Conservation (phyloP, 345 rosid genomes). For the Eucalyptus erythrocorys region DNA sequence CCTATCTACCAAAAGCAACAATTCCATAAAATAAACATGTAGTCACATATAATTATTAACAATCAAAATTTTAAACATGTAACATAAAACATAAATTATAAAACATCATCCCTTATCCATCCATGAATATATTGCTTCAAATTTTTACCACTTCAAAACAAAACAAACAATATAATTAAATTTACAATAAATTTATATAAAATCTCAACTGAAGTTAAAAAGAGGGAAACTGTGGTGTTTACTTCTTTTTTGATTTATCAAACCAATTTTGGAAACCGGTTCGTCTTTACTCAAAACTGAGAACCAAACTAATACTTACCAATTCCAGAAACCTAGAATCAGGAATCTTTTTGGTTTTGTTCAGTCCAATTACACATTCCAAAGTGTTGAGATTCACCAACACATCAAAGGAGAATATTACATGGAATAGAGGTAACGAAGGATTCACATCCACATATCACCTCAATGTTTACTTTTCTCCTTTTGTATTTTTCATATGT, state of each 20-base stretch:
- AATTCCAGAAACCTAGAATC: rapidly evolving
- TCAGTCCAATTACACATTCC: rapidly evolving
- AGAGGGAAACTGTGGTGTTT: background rate
- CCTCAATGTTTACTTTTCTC: background rate
- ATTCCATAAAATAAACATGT: rapidly evolving
- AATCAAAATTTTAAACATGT: rapidly evolving
- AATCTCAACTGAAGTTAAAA: background rate
- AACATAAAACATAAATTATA: no score
- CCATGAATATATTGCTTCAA: no score
- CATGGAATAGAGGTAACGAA: rapidly evolving
- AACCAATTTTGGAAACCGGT: rapidly evolving
- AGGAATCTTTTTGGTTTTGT: rapidly evolving
- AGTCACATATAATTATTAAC: no score
- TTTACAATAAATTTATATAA: no score
- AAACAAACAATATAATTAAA: no score
- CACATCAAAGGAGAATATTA: rapidly evolving
- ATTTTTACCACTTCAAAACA: rapidly evolving
- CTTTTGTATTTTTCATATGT: background rate
- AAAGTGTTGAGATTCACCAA: background rate
- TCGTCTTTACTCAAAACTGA: rapidly evolving
- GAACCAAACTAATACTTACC: rapidly evolving
- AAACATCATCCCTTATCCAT: background rate
- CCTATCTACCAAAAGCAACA: rapidly evolving
- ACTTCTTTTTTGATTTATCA: background rate
- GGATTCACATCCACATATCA: background rate